Conservation (phyloP, 768 basidiomycete genomes). For the Phlebiopsis gigantea region DNA sequence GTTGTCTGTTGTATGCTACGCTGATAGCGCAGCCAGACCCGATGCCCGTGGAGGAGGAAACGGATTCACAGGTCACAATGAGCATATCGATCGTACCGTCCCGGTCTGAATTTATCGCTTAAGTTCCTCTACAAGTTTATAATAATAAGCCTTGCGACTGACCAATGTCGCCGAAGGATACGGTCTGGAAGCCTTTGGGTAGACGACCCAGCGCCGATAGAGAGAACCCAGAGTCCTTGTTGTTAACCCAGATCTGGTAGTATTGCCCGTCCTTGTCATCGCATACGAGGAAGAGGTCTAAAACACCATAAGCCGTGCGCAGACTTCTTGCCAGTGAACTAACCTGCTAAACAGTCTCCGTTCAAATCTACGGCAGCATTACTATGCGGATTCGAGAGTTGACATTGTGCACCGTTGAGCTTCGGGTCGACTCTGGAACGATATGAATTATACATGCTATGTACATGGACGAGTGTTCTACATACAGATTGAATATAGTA, state of each 20-base stretch:
- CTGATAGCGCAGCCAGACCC: conserved; percentile 80
- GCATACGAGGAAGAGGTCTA: conserved; percentile 87
- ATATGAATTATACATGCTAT: neutral
- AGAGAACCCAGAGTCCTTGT: conserved; percentile 69
- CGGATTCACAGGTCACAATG: conserved; percentile 74
- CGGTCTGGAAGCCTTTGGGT: conserved; percentile 69
- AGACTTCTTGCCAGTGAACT: conserved; percentile 14
- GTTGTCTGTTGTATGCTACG: conserved; percentile 90
- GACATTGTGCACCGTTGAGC: conserved; percentile 64
- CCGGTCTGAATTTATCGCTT: conserved; percentile 77
- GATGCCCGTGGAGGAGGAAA: conserved; percentile 63
- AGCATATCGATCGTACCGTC: conserved; percentile 97
- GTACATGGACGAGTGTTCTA: conserved; percentile 10
- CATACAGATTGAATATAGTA: conserved; percentile 62
- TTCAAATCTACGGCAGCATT: conserved; percentile 93
- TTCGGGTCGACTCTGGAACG: conserved; percentile 47
- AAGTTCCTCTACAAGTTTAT: too few relatives aligned
- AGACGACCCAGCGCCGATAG: conserved; percentile 63
- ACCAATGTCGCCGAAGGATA: conserved; percentile 93
- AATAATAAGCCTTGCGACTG: too few relatives aligned
- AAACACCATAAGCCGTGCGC: neutral
- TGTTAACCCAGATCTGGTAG: conserved; percentile 92
- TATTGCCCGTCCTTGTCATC: conserved; percentile 46
- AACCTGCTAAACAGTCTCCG: conserved; percentile 93
- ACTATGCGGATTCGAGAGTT: conserved; percentile 83